Base-by-base conservation (phyloP, 1,284 basidiomycete genomes). In the Ustilago trichophora region DNA sequence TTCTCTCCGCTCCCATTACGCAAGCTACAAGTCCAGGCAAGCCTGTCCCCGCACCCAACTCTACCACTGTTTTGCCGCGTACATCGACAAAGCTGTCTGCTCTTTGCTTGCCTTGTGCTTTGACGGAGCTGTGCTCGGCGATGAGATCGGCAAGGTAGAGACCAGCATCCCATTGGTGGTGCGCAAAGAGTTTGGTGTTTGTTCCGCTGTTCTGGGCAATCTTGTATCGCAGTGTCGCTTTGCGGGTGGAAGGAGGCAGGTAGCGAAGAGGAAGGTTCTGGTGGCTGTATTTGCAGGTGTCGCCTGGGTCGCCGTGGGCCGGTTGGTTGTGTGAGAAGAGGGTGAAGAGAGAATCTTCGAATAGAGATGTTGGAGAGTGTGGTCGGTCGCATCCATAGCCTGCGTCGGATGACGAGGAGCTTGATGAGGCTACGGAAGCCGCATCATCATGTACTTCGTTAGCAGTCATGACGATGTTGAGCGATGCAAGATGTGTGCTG, bases 131-230 rank as follows among this genome's bases (percentile, higher is more conserved):
- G 7, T 58, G 56, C 6, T 68, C 62, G 0, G 55, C 70, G 6
- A 78, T 59, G 19, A 76, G 38, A 22, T 73, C 60, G 0, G 75
- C 76, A 9, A 79, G 60, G 29, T 65, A 60, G 19, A 75, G 56
- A 13, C 77, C 77, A 4, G 77, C 74, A 56, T 79, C 77, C 77
- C 77, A 79, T 48, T 79, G 77, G 43, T 77, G 65, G 41, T 79
- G 77, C 22, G 77, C 77, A 51, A 79, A 79, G 8, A 79, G 68
- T 31, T 59, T 62, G 8, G 71, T 77, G 49, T 74, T 76, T 25
- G 50, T 53, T 5, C 59, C 67, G 55, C 63, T 72, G 24, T 63
- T 62, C 24, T 65, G 48, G 0, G 74, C 55, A 16, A 76, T 73
- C 26, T 45, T 53, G 49, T 78, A 76, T 13, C 59, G 42, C 1